Percentiles rank a stretch among this genome's conserved stretches.
phyloP scores from a whole-genome alignment of 768 basidiomycete species.

The Leccinum ochraceum region DNA sequence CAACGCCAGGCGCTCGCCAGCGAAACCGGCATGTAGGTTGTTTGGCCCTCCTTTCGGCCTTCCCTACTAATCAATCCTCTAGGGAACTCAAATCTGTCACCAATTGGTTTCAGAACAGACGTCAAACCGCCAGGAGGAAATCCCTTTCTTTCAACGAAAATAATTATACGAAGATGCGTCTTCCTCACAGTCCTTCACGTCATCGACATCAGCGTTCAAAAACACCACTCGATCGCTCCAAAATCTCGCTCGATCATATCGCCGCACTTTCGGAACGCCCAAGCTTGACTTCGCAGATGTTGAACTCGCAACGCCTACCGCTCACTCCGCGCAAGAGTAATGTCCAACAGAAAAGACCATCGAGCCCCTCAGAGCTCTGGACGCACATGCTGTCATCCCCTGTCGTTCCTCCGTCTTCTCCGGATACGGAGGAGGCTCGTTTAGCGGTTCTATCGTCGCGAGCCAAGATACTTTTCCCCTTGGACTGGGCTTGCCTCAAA shows the following conservation, averaged over 20 bases:
- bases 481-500: constrained; percentile 76
- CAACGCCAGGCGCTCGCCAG: constrained; percentile 42
- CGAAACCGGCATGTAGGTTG: constrained; percentile 40
- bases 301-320: constrained; percentile 12
- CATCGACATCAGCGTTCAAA: constrained; percentile 10
- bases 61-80: constrained; percentile 12
- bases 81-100: constrained; percentile 72
- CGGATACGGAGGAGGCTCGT: constrained; percentile 27
- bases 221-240: constrained; percentile 24
- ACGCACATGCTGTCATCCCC: constrained; percentile 34
- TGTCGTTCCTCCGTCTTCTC: constrained; percentile 17
- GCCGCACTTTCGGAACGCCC: constrained; percentile 34
- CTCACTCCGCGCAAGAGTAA: constrained; percentile 32
- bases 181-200: constrained; percentile 8
- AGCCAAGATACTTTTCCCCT: constrained; percentile 48
- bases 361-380: constrained; percentile 29
- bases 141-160: constrained; percentile 27
- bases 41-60: not conserved
- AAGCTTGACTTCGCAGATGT: constrained; percentile 12
- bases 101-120: constrained; percentile 84
- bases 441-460: constrained; percentile 31
- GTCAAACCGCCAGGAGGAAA: constrained; percentile 47
- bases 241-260: constrained; percentile 34
- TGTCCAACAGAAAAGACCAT: constrained; percentile 1
- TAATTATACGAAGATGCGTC: constrained; percentile 8